Evolutionary conservation across 768 basidiomycete genomes (phyloP).

Genomic region (Boletus edulis): DNA sequence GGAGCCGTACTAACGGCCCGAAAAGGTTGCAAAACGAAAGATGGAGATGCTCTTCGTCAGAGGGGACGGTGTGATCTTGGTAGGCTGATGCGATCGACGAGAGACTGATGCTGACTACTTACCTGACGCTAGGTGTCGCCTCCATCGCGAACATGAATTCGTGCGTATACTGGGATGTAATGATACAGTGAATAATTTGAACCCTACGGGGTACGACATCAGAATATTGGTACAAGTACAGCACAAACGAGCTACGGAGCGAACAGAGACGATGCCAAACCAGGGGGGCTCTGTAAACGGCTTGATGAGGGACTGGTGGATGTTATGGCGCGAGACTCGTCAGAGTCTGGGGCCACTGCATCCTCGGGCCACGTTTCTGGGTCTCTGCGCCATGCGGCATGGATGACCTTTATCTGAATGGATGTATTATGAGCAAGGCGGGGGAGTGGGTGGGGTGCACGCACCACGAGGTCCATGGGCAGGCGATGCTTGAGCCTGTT

Average conservation of each 20-base stretch:
- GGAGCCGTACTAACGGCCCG: neutral
- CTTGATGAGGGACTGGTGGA: neutral
- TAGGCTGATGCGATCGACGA: constrained; percentile 36
- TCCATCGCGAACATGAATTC: constrained; percentile 62
- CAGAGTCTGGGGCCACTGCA: constrained; percentile 57
- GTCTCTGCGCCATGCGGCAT: constrained; percentile 74
- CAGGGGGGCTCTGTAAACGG: constrained; percentile 1
- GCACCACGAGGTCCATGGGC: constrained; percentile 63
- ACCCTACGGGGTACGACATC: neutral
- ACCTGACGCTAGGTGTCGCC: constrained; percentile 63
- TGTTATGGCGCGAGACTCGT: constrained; percentile 38
- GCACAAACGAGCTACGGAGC: neutral
- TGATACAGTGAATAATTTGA: neutral
- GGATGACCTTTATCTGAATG: constrained; percentile 65
- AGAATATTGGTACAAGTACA: neutral
- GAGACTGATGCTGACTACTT: constrained; percentile 9
- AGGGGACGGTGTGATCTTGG: constrained; percentile 96
- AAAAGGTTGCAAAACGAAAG: constrained; percentile 85
- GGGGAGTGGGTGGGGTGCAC: constrained; percentile 24
- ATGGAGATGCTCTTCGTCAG: constrained; percentile 98
- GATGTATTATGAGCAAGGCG: constrained; percentile 3
- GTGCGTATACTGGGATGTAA: constrained; percentile 4
- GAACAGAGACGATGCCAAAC: neutral
- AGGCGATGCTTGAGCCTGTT: constrained; percentile 54
- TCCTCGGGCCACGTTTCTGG: constrained; percentile 69